Percentiles rank a stretch among this genome's conserved stretches.
phyloP scores from a whole-genome alignment of 2,329 filamentous ascomycete species.

The Emmonsia crescens region DNA sequence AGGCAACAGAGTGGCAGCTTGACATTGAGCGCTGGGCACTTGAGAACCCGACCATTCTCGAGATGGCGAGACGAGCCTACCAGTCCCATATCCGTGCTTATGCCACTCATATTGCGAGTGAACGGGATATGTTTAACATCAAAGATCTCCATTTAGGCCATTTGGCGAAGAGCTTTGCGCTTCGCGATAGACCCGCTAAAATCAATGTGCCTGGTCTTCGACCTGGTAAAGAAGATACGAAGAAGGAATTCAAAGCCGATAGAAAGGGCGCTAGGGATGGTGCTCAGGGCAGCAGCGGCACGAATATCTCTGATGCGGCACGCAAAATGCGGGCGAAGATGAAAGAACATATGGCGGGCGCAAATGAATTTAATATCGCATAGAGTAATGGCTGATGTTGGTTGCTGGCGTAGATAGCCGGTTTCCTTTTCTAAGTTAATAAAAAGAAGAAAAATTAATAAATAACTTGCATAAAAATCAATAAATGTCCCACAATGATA shows the following conservation, averaged over 20 bases:
- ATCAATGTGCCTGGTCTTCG: conserved; percentile 50
- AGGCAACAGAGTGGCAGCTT: conserved; percentile 57
- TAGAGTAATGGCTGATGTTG: conserved; percentile 19
- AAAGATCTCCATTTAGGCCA: conserved; percentile 85
- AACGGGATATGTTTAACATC: conserved; percentile 83
- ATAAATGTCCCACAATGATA: conserved; percentile 93
- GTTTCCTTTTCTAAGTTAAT: conserved; percentile 11
- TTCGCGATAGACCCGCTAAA: conserved; percentile 77
- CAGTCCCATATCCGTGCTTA: conserved; percentile 91
- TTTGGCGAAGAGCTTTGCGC: conserved; percentile 81
- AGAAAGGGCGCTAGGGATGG: conserved; percentile 24
- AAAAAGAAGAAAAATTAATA: not conserved
- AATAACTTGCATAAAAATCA: conserved; percentile 32
- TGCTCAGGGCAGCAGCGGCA: conserved; percentile 16
- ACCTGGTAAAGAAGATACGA: conserved; percentile 37
- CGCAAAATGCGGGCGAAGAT: conserved; percentile 45
- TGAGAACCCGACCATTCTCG: conserved; percentile 57
- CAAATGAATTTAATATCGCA: conserved; percentile 49
- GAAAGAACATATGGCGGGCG: conserved; percentile 41
- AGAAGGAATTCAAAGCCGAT: conserved; percentile 38
- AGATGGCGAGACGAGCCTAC: conserved; percentile 73
- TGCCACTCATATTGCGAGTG: conserved; percentile 79
- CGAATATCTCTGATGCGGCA: conserved; percentile 37
- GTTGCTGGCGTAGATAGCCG: not conserved
- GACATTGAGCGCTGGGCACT: conserved; percentile 56